Evolutionary conservation across 495 filamentous ascomycete genomes (phyloP), one percentile per base, ranked within the genome.

Genomic region (Monascus purpureus): DNA sequence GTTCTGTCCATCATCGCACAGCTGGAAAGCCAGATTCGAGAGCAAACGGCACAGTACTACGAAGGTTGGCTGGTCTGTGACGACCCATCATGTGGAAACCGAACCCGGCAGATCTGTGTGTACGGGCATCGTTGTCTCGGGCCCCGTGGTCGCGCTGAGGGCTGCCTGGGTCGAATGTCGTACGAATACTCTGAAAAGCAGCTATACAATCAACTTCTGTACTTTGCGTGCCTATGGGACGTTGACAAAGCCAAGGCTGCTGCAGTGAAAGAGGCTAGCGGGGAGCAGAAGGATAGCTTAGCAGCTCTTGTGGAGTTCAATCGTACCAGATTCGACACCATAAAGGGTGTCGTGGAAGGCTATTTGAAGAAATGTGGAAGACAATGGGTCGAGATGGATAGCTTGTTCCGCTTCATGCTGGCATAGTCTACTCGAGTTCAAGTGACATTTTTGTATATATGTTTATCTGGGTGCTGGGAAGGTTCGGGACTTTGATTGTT

Each of bases 351-450:
- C n/a, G 85, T 92, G 8, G 83, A 84, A 37, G 75, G 55, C 48
- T 92, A 95, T 60, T 54, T 97, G 54, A 82, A 82, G 49, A 90
- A 85, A 65, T 94, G 85, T 64, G 90, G 92, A 20, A 65, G 86
- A 50, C 80, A 81, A 57, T 96, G 85, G 85, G 90, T 97, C 33
- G 82, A 82, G 36, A 97, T 96, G 90, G 85, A 88, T 56, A 73
- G 63, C 48, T 60, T 97, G 37, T 97, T 96, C 67, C 67, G 59
- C 31, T 82, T 78, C 59, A 75, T 73, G 51, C 41, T 68, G 36
- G 49, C 49, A 39, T 58, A 44, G 29, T 23, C 12, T 9, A 3
- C 16, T n/a, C n/a, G n/a, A n/a, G n/a, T n/a, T n/a, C n/a, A 13
- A 4, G 8, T 30, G 13, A 4, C 16, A 31, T 20, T 20, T 20